Conservation (phyloP, 2,329 filamentous ascomycete genomes). For the Colletotrichum sp. region DNA sequence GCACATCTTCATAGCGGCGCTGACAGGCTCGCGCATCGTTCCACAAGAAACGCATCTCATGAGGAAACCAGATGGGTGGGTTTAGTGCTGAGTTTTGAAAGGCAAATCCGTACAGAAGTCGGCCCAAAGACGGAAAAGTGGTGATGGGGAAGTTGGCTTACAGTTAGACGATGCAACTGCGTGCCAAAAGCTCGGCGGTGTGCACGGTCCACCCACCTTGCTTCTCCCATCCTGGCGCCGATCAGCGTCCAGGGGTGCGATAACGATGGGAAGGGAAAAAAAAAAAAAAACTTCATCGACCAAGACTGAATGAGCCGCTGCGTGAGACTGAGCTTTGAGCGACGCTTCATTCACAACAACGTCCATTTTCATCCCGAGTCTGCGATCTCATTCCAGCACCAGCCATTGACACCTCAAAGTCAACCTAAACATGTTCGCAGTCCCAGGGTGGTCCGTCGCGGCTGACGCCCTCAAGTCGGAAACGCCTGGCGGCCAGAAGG, state of each 20-base stretch:
- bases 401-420: background rate
- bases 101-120: background rate
- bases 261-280: slow-evolving; percentile 12
- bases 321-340: slow-evolving; percentile 1
- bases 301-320: background rate
- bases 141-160: background rate
- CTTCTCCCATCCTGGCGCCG: slow-evolving; percentile 11
- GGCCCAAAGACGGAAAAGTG: background rate
- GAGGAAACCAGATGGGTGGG: background rate
- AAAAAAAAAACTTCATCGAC: slow-evolving; percentile 23
- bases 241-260: slow-evolving; percentile 20
- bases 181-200: background rate
- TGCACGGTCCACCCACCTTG: slow-evolving; percentile 7
- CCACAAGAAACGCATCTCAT: background rate
- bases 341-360: background rate
- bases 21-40: background rate
- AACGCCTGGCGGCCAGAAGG: slow-evolving; percentile 34
- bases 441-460: slow-evolving; percentile 89
- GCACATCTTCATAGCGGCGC: background rate
- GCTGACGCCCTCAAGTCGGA: slow-evolving; percentile 75
- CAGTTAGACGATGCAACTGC: background rate
- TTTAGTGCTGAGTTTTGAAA: background rate
- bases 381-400: background rate
- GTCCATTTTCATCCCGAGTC: background rate
- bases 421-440: slow-evolving; percentile 75